These are phyloP conservation scores for Alternaria sp. DNA, from an alignment of 2,329 filamentous ascomycete genomes.

Conservation along the genomic window DNA sequence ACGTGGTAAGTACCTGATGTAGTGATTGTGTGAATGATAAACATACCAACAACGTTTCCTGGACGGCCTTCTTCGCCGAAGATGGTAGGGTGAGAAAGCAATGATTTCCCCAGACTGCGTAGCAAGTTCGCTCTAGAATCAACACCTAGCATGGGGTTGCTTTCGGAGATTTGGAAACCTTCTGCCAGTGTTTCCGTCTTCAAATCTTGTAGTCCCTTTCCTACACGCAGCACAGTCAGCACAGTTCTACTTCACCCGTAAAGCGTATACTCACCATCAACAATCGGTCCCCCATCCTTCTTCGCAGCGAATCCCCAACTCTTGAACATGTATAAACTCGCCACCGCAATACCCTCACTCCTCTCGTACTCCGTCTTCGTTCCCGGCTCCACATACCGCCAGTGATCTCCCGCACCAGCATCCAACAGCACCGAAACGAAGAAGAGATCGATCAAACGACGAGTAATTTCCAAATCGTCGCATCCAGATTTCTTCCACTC, in stretches of 20 bases:
- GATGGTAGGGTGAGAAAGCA: conserved; percentile 74
- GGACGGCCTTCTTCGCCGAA: conserved; percentile 84
- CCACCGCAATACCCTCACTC: conserved; percentile 84
- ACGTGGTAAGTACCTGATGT: not conserved
- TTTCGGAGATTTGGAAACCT: conserved; percentile 81
- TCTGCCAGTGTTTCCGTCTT: conserved; percentile 76
- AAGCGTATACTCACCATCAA: conserved; percentile 70
- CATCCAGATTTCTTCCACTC: conserved; percentile 64
- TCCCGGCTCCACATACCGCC: conserved; percentile 89
- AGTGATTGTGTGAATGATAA: not conserved
- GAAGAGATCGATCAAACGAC: conserved; percentile 78
- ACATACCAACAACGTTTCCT: conserved; percentile 87
- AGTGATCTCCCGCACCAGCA: conserved; percentile 84
- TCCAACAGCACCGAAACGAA: conserved; percentile 81
- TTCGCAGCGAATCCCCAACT: conserved; percentile 77
- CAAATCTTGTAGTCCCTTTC: conserved; percentile 72
- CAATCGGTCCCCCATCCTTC: conserved; percentile 73
- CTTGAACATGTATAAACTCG: conserved; percentile 89
- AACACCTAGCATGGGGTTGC: conserved; percentile 78
- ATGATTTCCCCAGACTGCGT: conserved; percentile 74
- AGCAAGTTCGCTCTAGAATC: conserved; percentile 83
- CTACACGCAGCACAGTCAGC: conserved; percentile 15
- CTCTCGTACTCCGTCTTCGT: conserved; percentile 80
- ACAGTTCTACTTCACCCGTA: not conserved
- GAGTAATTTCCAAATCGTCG: conserved; percentile 75